Base-by-base conservation (phyloP, 208 protist species). In the Strigomonas galati region DNA sequence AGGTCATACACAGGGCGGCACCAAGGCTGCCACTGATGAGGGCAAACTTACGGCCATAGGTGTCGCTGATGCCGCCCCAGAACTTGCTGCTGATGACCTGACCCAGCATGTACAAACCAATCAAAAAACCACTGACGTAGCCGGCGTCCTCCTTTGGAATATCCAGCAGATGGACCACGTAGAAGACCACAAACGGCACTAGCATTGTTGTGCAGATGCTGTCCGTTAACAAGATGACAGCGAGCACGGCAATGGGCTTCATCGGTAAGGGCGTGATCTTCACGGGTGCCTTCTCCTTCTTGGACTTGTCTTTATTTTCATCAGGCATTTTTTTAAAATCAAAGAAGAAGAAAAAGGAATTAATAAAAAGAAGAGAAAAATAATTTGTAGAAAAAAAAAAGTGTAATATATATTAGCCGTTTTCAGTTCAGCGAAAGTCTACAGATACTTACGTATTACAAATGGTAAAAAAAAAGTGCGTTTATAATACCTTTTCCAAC, bases 191-290 rank as follows among this genome's bases (percentile, higher is more conserved):
- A 69, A 83, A 88, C 10, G 82, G 82, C 19, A 88, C 64, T 19
- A 84, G 76, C 68, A 88, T 81, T 9, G 82, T 82, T 0, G 69
- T 71, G 60, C 77, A 81, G n/a, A 87, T 72, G 61, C 74, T 82
- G 27, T 87, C 81, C 10, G 72, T 81, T 21, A 87, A 49, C 4
- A 87, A 59, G n/a, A 81, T 62, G 28, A 40, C 56, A 40, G 15
- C 35, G 10, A 46, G 30, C 21, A 62, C 30, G 40, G 56, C 6
- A 4, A 46, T 62, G 19, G 21, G 26, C 32, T 46, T 28, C 35
- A 32, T 62, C 10, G 56, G 56, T 12, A 40, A 26, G 9, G 56
- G 56, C 6, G 56, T 46, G 14, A 23, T 21, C 23, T 30, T 24
- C 32, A 62, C n/a, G 9, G 7, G 12, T 4, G 7, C 9, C n/a